These are phyloP conservation scores for Hypoxylon intermedium DNA, from an alignment of 495 filamentous ascomycete species.

Conservation along the genomic window DNA sequence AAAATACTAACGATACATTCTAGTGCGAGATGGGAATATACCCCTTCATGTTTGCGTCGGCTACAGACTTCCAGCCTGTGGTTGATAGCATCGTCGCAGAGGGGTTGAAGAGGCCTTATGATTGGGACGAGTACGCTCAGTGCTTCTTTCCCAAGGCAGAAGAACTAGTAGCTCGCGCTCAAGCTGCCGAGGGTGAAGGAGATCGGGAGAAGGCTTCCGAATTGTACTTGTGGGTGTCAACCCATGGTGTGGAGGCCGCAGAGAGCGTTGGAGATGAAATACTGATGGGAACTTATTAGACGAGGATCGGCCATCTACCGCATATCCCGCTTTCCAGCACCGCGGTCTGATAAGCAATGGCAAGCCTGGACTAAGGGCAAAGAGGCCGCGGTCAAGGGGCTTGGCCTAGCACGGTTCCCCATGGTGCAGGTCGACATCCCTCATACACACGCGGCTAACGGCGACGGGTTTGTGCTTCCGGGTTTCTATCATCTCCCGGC, in stretches of 20 bases:
- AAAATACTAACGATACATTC: background rate
- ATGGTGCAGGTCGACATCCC: constrained; percentile 64
- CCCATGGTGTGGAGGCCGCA: background rate
- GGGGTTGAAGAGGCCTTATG: constrained; percentile 42
- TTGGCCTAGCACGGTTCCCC: constrained; percentile 38
- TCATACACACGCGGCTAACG: constrained; percentile 56
- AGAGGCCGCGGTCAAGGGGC: constrained; percentile 53
- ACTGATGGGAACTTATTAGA: constrained; percentile 3
- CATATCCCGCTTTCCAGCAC: constrained; percentile 67
- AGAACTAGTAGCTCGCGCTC: constrained; percentile 57
- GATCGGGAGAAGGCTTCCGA: constrained; percentile 58
- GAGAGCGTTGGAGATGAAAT: background rate
- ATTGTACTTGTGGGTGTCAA: constrained; percentile 63
- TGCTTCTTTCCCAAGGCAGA: constrained; percentile 66
- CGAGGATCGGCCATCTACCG: constrained; percentile 73
- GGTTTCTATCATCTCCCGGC: constrained; percentile 66
- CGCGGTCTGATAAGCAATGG: constrained; percentile 55
- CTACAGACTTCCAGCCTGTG: constrained; percentile 71
- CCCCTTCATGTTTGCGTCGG: constrained; percentile 72
- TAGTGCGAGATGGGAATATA: constrained; percentile 70
- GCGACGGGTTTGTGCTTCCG: constrained; percentile 60
- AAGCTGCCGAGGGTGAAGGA: constrained; percentile 53
- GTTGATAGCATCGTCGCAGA: constrained; percentile 50
- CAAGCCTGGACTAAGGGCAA: constrained; percentile 69
- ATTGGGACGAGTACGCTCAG: constrained; percentile 69